Conservation (phyloP, 306 rosid species). For the Inga oerstediana region DNA sequence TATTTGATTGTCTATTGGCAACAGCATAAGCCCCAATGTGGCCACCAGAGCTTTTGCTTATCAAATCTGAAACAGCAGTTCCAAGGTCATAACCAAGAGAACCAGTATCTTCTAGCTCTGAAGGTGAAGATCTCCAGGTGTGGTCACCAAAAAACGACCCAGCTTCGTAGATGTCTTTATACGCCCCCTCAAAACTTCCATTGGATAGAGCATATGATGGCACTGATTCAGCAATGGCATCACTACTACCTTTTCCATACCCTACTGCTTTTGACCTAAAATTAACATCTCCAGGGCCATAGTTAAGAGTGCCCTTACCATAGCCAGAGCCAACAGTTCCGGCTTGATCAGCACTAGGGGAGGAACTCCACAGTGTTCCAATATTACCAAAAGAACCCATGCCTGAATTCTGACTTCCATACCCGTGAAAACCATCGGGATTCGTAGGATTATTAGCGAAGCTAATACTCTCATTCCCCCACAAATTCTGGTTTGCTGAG, state of each 20-base stretch:
- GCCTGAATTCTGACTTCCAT: slow-evolving; percentile 58
- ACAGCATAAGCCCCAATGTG: slow-evolving; percentile 70
- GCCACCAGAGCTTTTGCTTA: slow-evolving; percentile 64
- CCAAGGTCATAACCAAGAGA: slow-evolving; percentile 72
- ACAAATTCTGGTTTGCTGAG: slow-evolving; percentile 44
- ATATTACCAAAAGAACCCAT: slow-evolving; percentile 54
- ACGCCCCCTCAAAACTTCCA: slow-evolving; percentile 47
- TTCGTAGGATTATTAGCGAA: slow-evolving; percentile 38
- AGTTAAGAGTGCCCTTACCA: slow-evolving; percentile 48
- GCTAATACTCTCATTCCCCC: slow-evolving; percentile 49
- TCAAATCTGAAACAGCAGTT: slow-evolving; percentile 72
- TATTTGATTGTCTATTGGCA: slow-evolving; percentile 69
- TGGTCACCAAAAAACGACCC: slow-evolving; percentile 45
- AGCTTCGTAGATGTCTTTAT: slow-evolving; percentile 40
- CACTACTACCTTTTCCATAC: slow-evolving; percentile 59
- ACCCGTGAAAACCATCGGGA: slow-evolving; percentile 41
- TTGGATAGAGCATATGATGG: slow-evolving; percentile 51
- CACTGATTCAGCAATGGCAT: slow-evolving; percentile 38
- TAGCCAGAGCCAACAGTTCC: slow-evolving; percentile 54
- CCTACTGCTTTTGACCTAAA: slow-evolving; percentile 59
- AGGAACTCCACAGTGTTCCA: slow-evolving; percentile 68
- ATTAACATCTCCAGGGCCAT: slow-evolving; percentile 52
- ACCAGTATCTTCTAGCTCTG: slow-evolving; percentile 61
- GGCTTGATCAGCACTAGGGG: slow-evolving; percentile 51
- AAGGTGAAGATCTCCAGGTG: slow-evolving; percentile 68